Evolutionary conservation across 1,284 basidiomycete genomes (phyloP), one percentile per base, ranked within the genome.

Genomic region (Xanthoconium separans): DNA sequence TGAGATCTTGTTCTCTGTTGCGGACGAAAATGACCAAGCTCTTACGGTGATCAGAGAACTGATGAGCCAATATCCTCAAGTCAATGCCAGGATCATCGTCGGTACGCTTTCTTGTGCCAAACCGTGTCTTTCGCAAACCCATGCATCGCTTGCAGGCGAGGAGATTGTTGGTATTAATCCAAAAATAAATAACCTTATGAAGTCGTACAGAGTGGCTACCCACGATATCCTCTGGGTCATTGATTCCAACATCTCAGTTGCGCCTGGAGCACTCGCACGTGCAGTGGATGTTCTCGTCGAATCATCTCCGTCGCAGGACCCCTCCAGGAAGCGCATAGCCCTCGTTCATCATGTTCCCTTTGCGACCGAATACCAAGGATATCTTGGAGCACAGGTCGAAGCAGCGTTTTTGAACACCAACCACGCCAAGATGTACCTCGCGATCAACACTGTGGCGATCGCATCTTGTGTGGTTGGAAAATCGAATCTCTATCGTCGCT

Each of bases 351-450:
- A 99, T 70, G 91, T 98, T 8, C 97, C 97, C 0, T 90, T 94
- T 61, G 97, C 93, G 0, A 83, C 89, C 50, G 82, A 89, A 72
- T 79, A 82, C 68, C 79, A 84, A 68, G 73, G 75, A 37, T 73
- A 73, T 61, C 75, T 93, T 55, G 97, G 95, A 0, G 89, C 94
- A 15, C 79, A 85, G 55, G 80, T 99, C 36, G 97, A 99, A 73
- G 89, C 93, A 56, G 93, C 92, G 1, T 99, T 98, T 69, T 76
- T 99, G 47, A 97, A 96, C 69, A 96, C 94, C 6, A 98, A 94
- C 50, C 97, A 99, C 66, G 96, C 96, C 15, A 98, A 97, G 72
- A 99, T 99, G 96, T 99, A 99, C 67, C 80, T 98, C 50, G 95
- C 95, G 10, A 93, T 99, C 70, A 97, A 97, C 72, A 78, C 85